Conservation (phyloP, 2,329 filamentous ascomycete species). For the Penicillium sp. region DNA sequence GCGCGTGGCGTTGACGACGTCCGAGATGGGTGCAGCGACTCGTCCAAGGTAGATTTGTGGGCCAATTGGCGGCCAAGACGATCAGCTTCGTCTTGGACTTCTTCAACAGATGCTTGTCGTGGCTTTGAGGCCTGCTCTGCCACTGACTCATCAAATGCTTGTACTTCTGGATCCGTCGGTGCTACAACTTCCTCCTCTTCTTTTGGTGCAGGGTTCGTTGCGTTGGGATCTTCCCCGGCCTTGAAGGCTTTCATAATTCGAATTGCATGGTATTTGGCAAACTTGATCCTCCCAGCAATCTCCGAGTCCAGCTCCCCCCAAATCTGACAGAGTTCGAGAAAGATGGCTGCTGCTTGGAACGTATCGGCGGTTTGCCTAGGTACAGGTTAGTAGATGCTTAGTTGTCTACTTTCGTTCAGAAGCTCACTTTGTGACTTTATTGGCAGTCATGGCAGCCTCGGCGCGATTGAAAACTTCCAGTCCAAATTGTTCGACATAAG, state of each 20-base stretch:
- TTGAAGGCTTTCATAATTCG: constrained; percentile 90
- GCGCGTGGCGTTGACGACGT: constrained; percentile 46
- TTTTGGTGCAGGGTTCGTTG: constrained; percentile 75
- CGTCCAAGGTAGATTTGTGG: constrained; percentile 53
- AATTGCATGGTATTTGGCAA: constrained; percentile 92
- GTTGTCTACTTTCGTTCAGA: constrained; percentile 12
- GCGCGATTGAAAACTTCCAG: constrained; percentile 84
- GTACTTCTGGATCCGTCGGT: constrained; percentile 65
- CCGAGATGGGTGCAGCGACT: constrained; percentile 56
- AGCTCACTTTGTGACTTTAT: constrained; percentile 76
- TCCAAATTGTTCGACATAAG: constrained; percentile 93
- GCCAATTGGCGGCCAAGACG: constrained; percentile 51
- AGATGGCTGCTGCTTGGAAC: constrained; percentile 88
- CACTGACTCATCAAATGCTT: constrained; percentile 52
- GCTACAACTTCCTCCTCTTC: constrained; percentile 56
- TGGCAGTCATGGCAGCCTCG: constrained; percentile 77
- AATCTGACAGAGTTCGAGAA: constrained; percentile 83
- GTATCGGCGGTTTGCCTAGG: constrained; percentile 86
- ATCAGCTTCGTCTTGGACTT: constrained; percentile 61
- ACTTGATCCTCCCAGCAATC: constrained; percentile 85
- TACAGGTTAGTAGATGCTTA: not conserved
- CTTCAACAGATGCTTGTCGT: constrained; percentile 61
- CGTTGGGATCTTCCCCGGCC: constrained; percentile 88
- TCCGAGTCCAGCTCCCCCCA: constrained; percentile 79
- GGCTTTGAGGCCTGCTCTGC: constrained; percentile 51